Base-by-base conservation (phyloP, 1,139 yeast genomes). In the Blastobotrys buckinghamii region DNA sequence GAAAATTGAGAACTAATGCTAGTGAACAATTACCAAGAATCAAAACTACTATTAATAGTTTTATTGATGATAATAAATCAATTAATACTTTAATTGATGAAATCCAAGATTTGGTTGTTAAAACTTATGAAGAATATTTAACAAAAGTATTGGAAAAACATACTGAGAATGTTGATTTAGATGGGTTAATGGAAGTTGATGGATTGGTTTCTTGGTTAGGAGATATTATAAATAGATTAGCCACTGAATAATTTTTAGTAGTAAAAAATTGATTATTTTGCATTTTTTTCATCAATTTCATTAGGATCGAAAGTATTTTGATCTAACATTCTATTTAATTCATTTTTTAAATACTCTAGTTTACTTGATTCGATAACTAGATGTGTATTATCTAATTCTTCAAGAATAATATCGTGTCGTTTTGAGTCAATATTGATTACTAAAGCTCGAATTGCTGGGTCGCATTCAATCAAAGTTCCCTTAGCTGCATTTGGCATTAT, bases 301-400 rank as follows among this genome's bases (percentile, higher is more conserved):
- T 82, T 73, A 1, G 96, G 94, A 61, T 85, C 84, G 66, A 84
- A 90, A 1, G 90, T 82, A 61, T 90, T 92, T 65, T 85, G 82
- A 2, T 95, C 82, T 33, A 90, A 70, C 54, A 87, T 67, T 55
- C 79, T 70, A 63, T 86, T 88, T 59, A 92, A 73, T 64, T 90
- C 95, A 49, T 68, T 72, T 60, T 89, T 90, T 49, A 92, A 82
- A 60, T 74, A 81, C 34, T 79, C 82, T 4, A 90, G 85, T 67
- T 82, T 84, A 40, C 78, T 77, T 35, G 83, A 83, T 55, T 86
- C 92, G 29, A 92, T 84, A 52, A 92, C 71, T 27, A 92, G 67
- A 66, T 92, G 97, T 1, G 94, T 85, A 39, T 90, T 97, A 63
- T 92, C 97, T 44, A 92, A 74, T 59, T 90, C 97, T 51, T 82